Evolutionary conservation across 139 green algal species (phyloP).

Genomic region (Tetradesmus obliquus): DNA sequence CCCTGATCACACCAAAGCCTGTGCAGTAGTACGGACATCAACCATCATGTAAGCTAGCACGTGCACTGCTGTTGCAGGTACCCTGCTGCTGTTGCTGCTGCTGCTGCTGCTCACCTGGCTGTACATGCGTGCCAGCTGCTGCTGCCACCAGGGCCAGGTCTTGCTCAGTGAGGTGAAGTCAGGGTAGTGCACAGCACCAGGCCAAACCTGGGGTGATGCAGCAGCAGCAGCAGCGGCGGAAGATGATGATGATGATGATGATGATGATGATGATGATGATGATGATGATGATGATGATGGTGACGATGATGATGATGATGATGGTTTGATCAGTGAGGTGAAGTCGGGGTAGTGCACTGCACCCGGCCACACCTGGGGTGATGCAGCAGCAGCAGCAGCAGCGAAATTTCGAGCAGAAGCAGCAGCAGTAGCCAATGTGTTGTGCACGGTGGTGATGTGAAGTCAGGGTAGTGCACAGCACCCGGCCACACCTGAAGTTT

Average conservation of each 20-base stretch:
- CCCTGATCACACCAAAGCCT: too few relatives aligned
- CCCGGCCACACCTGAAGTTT: slow-evolving; percentile 82
- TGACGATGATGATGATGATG: not conserved
- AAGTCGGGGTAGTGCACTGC: slow-evolving; percentile 51
- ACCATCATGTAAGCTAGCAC: too few relatives aligned
- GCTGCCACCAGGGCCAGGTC: slow-evolving; percentile 47
- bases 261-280: not conserved
- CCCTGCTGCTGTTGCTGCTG: too few relatives aligned
- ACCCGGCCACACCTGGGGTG: slow-evolving; percentile 78
- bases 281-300: not conserved
- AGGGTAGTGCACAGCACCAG: slow-evolving; percentile 75
- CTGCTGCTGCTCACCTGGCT: slow-evolving; percentile 1
- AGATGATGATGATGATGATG: not conserved
- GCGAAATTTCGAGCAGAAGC: not conserved
- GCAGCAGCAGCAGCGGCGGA: not conserved
- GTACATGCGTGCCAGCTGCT: slow-evolving; percentile 50
- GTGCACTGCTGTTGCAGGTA: too few relatives aligned
- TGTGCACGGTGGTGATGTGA: slow-evolving; percentile 47
- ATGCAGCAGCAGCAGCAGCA: not conserved
- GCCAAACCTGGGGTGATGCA: slow-evolving; percentile 74
- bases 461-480: slow-evolving; percentile 78
- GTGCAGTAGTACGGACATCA: too few relatives aligned
- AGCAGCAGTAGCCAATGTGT: not conserved
- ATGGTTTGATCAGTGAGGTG: not conserved
- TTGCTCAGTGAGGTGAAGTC: slow-evolving; percentile 65